A percentile compares a stretch with the other conserved stretches of the same genome.
Conservation (phyloP, 2,329 filamentous ascomycete species). For the Aspergillus sp. region DNA sequence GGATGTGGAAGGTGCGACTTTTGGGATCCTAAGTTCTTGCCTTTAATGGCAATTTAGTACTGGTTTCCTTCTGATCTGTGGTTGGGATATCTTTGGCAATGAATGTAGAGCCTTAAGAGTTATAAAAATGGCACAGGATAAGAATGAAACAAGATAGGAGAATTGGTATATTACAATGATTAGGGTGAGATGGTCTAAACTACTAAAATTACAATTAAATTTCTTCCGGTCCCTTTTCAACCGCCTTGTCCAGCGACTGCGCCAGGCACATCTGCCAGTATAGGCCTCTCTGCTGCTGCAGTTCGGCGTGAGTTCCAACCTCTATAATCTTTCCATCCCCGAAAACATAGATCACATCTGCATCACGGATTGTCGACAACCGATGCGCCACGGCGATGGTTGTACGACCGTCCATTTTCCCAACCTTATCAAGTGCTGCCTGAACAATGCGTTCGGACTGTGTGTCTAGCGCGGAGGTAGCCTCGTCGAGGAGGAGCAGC, state of each 20-base stretch:
- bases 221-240: neutral
- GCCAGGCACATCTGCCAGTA: conserved; percentile 63
- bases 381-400: conserved; percentile 74
- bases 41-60: no score
- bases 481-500: conserved; percentile 55
- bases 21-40: no score
- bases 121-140: no score
- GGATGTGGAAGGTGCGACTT: no score
- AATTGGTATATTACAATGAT: no score
- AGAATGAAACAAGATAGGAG: no score
- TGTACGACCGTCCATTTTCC: conserved; percentile 33
- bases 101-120: no score
- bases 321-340: conserved; percentile 72
- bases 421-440: conserved; percentile 16
- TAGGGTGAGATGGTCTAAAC: neutral
- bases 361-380: conserved; percentile 80
- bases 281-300: conserved; percentile 66
- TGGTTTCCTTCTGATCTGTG: no score
- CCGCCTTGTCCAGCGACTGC: conserved; percentile 1
- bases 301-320: conserved; percentile 73
- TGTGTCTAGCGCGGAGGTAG: conserved; percentile 54
- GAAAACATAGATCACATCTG: conserved; percentile 90
- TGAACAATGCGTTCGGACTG: conserved; percentile 46
- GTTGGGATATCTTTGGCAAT: no score
- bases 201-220: neutral